phyloP scores from a whole-genome alignment of 2,329 filamentous ascomycete species.

The Verticillium isaacii region DNA sequence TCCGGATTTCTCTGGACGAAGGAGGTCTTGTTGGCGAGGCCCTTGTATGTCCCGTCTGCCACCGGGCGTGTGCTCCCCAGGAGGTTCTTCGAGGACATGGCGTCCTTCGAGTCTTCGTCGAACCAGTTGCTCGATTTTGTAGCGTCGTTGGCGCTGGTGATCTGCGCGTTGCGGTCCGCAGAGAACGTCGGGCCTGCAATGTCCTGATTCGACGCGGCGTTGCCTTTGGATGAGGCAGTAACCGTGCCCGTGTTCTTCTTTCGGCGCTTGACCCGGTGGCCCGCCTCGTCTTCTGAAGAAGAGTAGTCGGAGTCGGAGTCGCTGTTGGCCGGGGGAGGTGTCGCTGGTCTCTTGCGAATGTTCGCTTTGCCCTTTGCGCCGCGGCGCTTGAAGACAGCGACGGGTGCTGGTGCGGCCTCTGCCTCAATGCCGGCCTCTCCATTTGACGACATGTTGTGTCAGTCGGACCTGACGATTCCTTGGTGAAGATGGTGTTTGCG shows the following conservation, averaged over 20 bases:
- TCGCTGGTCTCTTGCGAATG: constrained; percentile 74
- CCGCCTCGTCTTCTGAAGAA: constrained; percentile 71
- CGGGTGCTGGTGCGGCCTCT: constrained; percentile 30
- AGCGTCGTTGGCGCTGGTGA: constrained; percentile 73
- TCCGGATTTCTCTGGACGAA: constrained; percentile 82
- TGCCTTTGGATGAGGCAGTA: constrained; percentile 56
- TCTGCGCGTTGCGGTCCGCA: constrained; percentile 57
- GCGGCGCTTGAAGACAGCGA: constrained; percentile 82
- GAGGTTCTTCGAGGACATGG: constrained; percentile 45
- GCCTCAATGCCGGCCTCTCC: not conserved
- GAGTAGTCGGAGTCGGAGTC: constrained; percentile 61
- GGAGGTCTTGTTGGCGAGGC: constrained; percentile 63
- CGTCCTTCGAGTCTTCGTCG: constrained; percentile 61
- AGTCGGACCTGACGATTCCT: not conserved
- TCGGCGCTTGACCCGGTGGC: constrained; percentile 73
- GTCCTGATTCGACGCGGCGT: constrained; percentile 31
- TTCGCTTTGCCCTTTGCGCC: constrained; percentile 70
- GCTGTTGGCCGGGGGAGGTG: constrained; percentile 65
- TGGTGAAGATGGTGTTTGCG: not conserved
- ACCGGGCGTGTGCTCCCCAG: constrained; percentile 50
- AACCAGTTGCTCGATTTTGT: constrained; percentile 90
- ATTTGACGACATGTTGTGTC: not conserved
- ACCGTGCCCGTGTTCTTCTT: constrained; percentile 64
- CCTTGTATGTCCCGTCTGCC: constrained; percentile 70
- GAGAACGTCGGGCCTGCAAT: constrained; percentile 49